These are phyloP conservation scores for Pyracantha coccinea DNA, from an alignment of 331 rosid genomes.

Conservation along the genomic window DNA sequence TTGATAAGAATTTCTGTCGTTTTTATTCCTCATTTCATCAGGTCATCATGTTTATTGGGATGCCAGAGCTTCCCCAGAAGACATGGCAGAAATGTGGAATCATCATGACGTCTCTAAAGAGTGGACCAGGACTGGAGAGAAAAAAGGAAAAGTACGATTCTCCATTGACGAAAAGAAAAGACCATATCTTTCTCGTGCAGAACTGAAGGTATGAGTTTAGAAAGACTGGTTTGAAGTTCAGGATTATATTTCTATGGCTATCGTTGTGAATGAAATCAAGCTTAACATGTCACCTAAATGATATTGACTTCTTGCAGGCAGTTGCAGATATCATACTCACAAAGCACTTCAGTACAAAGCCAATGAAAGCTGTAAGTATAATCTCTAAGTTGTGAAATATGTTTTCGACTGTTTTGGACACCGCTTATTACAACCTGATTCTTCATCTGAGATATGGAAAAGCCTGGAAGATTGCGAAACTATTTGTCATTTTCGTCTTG, in stretches of 20 bases:
- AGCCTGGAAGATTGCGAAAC: background rate
- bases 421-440: background rate
- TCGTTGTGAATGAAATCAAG: background rate
- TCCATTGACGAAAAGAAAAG: constrained; percentile 47
- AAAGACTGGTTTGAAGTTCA: background rate
- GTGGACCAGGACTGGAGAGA: constrained; percentile 65
- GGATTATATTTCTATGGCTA: background rate
- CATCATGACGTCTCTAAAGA: constrained; percentile 52
- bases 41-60: constrained; percentile 51
- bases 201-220: constrained; percentile 55
- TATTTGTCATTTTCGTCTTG: background rate
- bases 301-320: constrained; percentile 45
- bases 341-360: constrained; percentile 39
- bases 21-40: constrained; percentile 9
- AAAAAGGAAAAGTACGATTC: constrained; percentile 49
- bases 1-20: background rate
- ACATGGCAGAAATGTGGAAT: constrained; percentile 86
- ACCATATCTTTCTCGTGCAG: constrained; percentile 70
- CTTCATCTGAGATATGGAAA: background rate
- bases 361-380: constrained; percentile 59
- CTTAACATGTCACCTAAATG: background rate
- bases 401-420: background rate
- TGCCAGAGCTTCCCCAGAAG: constrained; percentile 53
- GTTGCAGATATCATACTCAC: constrained; percentile 63
- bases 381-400: background rate